Percentiles rank a stretch among this genome's conserved stretches.
These are phyloP conservation scores for Pestalotiopsis sp. DNA, from an alignment of 2,329 filamentous ascomycete species.

Conservation along the genomic window DNA sequence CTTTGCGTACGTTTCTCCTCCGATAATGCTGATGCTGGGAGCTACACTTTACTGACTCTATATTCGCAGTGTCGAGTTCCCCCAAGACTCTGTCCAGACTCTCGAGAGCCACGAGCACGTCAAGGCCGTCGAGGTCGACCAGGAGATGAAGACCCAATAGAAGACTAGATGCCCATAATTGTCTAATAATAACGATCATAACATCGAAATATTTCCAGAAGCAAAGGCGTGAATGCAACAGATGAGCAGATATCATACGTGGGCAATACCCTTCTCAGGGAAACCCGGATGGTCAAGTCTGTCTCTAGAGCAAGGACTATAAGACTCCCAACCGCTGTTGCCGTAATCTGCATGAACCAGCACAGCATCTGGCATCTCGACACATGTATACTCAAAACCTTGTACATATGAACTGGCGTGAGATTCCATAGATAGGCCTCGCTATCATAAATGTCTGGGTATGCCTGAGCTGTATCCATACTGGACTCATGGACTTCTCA, in stretches of 20 bases:
- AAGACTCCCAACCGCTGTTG: no score
- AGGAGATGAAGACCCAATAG: conserved; percentile 73
- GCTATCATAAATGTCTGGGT: no score
- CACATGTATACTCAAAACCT: no score
- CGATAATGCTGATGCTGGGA: no score
- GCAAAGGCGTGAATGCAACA: background rate
- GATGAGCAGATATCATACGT: background rate
- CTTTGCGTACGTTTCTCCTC: conserved; percentile 72
- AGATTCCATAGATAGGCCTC: no score
- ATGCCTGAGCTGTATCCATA: no score
- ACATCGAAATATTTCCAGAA: background rate
- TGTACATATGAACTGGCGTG: no score
- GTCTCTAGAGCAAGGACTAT: no score
- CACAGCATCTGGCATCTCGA: no score
- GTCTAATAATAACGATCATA: background rate
- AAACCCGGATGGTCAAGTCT: no score
- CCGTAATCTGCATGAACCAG: no score
- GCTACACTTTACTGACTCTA: background rate
- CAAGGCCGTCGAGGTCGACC: conserved; percentile 74
- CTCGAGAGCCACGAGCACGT: conserved; percentile 73
- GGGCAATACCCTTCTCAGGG: background rate
- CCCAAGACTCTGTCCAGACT: conserved; percentile 65
- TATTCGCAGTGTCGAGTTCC: conserved; percentile 68
- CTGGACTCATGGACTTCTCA: no score
- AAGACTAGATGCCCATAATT: conserved; percentile 14